Conservation (phyloP, 345 rosid genomes). For the Eucalyptus tenuipes region DNA sequence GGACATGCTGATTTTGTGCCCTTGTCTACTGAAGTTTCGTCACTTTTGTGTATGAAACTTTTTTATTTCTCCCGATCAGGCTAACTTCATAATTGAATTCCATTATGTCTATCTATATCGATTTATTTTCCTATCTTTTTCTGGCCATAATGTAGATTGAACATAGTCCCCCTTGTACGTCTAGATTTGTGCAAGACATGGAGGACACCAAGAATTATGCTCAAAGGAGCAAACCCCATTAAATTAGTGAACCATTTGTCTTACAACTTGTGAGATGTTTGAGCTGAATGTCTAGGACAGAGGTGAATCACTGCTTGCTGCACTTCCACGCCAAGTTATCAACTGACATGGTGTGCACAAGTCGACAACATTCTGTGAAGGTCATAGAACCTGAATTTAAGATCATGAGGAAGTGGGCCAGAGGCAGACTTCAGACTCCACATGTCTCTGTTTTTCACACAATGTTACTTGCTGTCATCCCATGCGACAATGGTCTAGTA, state of each 20-base stretch:
- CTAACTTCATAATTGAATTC: background rate
- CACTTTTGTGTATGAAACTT: background rate
- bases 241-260: background rate
- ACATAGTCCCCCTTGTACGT: background rate
- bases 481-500: background rate
- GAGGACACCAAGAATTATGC: background rate
- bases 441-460: background rate
- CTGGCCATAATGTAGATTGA: background rate
- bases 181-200: background rate
- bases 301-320: background rate
- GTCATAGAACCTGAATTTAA: background rate
- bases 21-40: background rate
- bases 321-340: background rate
- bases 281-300: background rate
- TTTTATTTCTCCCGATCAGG: background rate
- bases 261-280: background rate
- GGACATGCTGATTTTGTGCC: background rate
- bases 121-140: background rate
- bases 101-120: background rate
- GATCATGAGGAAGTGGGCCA: background rate
- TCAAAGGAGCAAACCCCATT: background rate
- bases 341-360: background rate
- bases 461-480: background rate
- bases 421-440: background rate
- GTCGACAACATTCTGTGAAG: background rate